Conservation (phyloP, 148 eudicot genomes). For the Rhododendron henanense region DNA sequence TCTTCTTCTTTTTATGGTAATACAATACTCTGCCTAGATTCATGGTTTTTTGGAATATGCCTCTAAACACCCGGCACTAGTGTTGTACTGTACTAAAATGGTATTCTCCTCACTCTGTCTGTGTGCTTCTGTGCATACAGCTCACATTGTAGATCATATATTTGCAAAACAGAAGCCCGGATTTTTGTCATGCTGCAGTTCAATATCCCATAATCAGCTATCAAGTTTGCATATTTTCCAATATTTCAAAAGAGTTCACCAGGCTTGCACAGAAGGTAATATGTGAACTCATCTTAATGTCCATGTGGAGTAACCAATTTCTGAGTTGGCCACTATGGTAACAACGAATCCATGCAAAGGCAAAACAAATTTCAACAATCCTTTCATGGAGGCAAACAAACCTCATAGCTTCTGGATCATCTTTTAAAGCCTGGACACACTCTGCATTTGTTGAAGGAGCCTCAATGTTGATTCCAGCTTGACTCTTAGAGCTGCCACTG, state of each 20-base stretch:
- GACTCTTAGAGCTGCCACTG: slow-evolving; percentile 25
- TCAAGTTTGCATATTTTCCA: not conserved
- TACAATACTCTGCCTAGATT: not conserved
- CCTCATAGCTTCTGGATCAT: slow-evolving; percentile 85
- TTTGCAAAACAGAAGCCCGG: not conserved
- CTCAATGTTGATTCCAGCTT: slow-evolving; percentile 22
- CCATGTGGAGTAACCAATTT: not conserved
- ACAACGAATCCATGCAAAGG: not conserved
- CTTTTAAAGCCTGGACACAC: slow-evolving; percentile 54
- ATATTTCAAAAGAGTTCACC: not conserved
- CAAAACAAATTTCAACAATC: not conserved
- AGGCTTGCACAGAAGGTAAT: not conserved
- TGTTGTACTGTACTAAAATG: not conserved
- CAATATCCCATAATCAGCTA: not conserved
- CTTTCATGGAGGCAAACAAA: slow-evolving; percentile 9
- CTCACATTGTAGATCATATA: not conserved
- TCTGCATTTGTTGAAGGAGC: slow-evolving; percentile 46
- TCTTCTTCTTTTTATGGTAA: not conserved
- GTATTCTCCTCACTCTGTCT: not conserved
- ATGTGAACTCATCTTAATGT: not conserved
- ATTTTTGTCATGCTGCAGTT: not conserved
- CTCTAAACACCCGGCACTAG: not conserved
- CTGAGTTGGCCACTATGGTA: not conserved
- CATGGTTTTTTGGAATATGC: not conserved
- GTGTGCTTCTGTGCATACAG: not conserved